phyloP scores from a whole-genome alignment of 768 basidiomycete species.

The Boletus barrowsii region DNA sequence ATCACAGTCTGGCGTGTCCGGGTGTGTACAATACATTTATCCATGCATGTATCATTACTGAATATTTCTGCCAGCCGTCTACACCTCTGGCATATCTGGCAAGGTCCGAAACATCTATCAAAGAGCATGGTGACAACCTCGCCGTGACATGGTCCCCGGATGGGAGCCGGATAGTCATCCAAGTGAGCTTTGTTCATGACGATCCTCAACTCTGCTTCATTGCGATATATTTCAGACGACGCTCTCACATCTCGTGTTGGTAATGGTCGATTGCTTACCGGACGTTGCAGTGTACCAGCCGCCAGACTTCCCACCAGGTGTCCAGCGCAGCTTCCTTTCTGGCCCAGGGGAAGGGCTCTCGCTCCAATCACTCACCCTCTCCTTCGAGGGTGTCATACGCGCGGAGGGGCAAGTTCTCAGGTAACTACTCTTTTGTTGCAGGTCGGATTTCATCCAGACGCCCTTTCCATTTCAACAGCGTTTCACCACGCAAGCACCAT shows the following conservation, averaged over 20 bases:
- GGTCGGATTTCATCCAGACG: constrained; percentile 1
- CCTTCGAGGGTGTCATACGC: constrained; percentile 79
- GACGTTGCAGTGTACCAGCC: constrained; percentile 55
- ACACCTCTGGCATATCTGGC: constrained; percentile 69
- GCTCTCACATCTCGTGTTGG: constrained; percentile 73
- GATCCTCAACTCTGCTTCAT: constrained; percentile 1
- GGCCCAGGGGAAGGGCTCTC: constrained; percentile 79
- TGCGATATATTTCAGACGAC: constrained; percentile 54
- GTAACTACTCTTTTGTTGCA: constrained; percentile 34
- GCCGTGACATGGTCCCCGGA: constrained; percentile 81
- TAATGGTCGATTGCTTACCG: constrained; percentile 58
- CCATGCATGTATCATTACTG: not conserved
- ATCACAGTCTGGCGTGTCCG: constrained; percentile 80
- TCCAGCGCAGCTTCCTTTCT: constrained; percentile 67
- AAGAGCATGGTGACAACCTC: constrained; percentile 80
- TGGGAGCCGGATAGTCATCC: constrained; percentile 72
- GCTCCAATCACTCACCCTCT: constrained; percentile 63
- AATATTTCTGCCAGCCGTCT: constrained; percentile 50
- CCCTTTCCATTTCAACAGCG: constrained; percentile 38
- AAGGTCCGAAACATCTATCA: constrained; percentile 71
- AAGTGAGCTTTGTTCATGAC: constrained; percentile 46
- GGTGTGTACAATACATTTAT: constrained; percentile 41
- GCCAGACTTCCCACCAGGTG: constrained; percentile 43
- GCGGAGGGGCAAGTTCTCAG: constrained; percentile 73
- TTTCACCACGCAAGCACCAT: constrained; percentile 69